Percentiles rank a stretch among this genome's conserved stretches.
These are phyloP conservation scores for Skeletonema tropicum DNA, from an alignment of 108 stramenopile genomes.

Conservation along the genomic window DNA sequence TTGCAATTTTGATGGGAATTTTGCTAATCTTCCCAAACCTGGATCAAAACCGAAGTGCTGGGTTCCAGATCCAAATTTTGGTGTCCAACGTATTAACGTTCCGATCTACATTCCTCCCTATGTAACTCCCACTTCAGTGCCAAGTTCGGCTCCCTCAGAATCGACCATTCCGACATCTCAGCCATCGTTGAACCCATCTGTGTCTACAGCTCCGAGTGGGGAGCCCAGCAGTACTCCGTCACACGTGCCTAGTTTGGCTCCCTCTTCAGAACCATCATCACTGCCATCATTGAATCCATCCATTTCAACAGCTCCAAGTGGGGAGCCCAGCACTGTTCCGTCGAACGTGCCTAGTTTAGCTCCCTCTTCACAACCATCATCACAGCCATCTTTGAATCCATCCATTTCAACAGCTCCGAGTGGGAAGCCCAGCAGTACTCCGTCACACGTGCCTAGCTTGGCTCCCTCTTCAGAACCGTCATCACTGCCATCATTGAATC, in stretches of 20 bases:
- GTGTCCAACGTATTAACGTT: neutral
- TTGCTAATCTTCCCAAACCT: neutral
- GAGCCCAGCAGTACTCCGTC: no score
- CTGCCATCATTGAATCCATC: neutral
- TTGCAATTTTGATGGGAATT: neutral
- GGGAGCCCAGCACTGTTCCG: neutral
- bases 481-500: no score
- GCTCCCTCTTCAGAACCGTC: no score
- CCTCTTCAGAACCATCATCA: neutral
- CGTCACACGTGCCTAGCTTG: no score
- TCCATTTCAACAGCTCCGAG: no score
- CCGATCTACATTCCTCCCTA: neutral
- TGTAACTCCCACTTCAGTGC: no score
- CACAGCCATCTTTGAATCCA: no score
- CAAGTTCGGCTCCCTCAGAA: no score
- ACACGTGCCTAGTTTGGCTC: neutral
- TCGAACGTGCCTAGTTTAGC: neutral
- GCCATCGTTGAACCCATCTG: neutral
- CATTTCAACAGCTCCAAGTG: neutral
- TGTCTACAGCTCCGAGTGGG: neutral
- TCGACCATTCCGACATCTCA: no score
- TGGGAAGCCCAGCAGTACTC: no score
- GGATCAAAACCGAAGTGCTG: neutral
- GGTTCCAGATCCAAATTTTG: no score
- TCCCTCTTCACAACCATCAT: conserved; percentile 2